Base-by-base conservation (phyloP, 371 early-diverging fungal genomes). In the Syncephalastrum racemosum region DNA sequence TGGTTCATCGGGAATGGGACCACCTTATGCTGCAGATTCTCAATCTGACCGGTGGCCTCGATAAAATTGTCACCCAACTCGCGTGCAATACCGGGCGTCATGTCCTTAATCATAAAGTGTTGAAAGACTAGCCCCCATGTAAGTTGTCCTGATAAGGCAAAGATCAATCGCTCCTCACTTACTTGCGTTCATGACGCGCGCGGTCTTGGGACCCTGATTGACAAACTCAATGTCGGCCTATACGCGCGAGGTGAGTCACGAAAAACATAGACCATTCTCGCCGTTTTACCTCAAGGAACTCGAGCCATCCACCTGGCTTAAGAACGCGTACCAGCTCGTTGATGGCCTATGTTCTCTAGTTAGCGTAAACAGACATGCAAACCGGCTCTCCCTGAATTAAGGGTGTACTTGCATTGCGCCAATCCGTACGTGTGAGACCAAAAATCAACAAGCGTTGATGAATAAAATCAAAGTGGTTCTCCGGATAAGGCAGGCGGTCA, bases 391-490 rank as follows among this genome's bases (percentile, higher is more conserved):
- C 42, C 40, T 40, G 42, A 12, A n/a, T 16, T 4, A 46, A 20
- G 6, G 20, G 16, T 8, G 19, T 22, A 36, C 40, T 57, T 71
- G 63, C 72, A 18, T 62, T 63, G 19, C 41, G 44, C 73, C 77
- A 77, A 46, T 73, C 63, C 3, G 27, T 24, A 13, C 60, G 18
- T 2, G 64, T 68, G 14, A 77, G 54, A 5, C 68, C 71, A 20
- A 73, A 49, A 15, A 69, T 36, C 19, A 73, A 64, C 19, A 76
- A 46, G 46, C 82, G 68, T 58, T 83, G 79, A 59, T 82, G 76
- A 40, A 83, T 67, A 61, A 72, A 83, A 46, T 81, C 83, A 67
- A 83, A 80, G 27, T 67, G 56, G 47, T 79, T 66, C 48, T 81
- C 79, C 3, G 79, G 74, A 59, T 73, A 82, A 8, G 83, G 80